Evolutionary conservation across 495 filamentous ascomycete species (phyloP), one percentile per base, ranked within the genome.

Genomic region (Daldinia vernicosa): DNA sequence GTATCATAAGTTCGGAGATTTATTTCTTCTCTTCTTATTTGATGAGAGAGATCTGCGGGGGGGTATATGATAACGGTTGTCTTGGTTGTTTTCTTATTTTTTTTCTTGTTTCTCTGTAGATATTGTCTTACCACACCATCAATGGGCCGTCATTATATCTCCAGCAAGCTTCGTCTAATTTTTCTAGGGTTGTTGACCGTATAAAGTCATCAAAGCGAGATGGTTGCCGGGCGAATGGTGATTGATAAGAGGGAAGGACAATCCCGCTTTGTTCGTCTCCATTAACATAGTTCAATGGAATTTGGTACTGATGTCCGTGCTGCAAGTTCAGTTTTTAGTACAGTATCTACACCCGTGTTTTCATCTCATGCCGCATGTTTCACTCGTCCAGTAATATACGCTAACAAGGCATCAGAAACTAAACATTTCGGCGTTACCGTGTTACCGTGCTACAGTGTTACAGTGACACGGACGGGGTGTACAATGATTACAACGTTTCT

Each of bases 141-240:
- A 1, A 55, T 14, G 15, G 52, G 30, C n/a, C 26, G 63, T 58
- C 8, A 55, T 55, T 55, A 19, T 26, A 33, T 33, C 15, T 56
- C 53, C 7, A 35, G 1, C 53, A 56, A 35, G 53, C 19, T 56
- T 35, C n/a, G 30, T 35, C 8, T 56, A 56, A 56, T 19, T 35
- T 35, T 56, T 17, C 30, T 56, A 53, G 53, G 53, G 30, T 35
- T 56, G 17, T 53, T 30, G 26, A 53, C 50, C 50, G 55, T 53
- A 55, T 60, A 9, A 60, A 28, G 50, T 56, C 30, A 47, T 54
- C 17, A 61, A 56, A 60, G 30, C 43, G 51, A 69, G 70, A 66
- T 73, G 66, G 66, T 73, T 73, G 70, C 70, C 62, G 61, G 70
- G 70, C 66, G 66, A 73, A 69, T 73, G 39, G 40, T 26, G 61